These are phyloP conservation scores for Cardamine chenopodiifolia DNA, from an alignment of 345 rosid species.

Conservation along the genomic window DNA sequence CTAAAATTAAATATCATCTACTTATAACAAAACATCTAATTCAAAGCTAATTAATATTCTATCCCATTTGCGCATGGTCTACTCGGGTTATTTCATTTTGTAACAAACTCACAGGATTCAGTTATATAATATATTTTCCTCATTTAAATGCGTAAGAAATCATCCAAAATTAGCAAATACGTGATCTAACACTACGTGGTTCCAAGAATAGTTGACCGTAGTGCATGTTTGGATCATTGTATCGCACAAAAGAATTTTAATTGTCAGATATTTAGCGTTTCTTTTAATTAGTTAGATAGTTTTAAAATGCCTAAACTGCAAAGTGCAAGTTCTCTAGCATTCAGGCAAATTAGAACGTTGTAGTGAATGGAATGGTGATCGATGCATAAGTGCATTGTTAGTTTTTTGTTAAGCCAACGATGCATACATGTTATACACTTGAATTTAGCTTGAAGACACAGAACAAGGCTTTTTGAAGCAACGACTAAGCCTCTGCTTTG, in stretches of 20 bases:
- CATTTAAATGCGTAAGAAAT: neutral
- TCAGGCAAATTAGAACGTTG: neutral
- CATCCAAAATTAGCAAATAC: slow-evolving; percentile 10
- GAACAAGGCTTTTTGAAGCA: neutral
- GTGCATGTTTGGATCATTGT: slow-evolving; percentile 15
- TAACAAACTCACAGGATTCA: neutral
- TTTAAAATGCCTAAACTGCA: too few species aligned
- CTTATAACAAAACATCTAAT: slow-evolving; percentile 4
- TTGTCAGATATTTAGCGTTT: neutral
- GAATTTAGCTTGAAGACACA: neutral
- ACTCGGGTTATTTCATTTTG: neutral
- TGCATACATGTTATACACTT: too few species aligned
- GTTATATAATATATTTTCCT: neutral
- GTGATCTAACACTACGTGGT: slow-evolving; percentile 1
- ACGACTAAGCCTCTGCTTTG: neutral
- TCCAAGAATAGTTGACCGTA: slow-evolving; percentile 3
- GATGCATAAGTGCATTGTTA: too few species aligned
- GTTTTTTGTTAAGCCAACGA: neutral
- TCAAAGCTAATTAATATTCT: slow-evolving; percentile 8
- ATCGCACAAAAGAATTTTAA: neutral
- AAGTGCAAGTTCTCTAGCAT: neutral
- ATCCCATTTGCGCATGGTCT: neutral
- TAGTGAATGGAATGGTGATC: neutral
- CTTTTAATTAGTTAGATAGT: neutral
- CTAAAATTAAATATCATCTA: neutral